A percentile compares a stretch with the other conserved stretches of the same genome.
Evolutionary conservation across 1,284 basidiomycete species (phyloP).

Genomic region (Vanrija humicola): DNA sequence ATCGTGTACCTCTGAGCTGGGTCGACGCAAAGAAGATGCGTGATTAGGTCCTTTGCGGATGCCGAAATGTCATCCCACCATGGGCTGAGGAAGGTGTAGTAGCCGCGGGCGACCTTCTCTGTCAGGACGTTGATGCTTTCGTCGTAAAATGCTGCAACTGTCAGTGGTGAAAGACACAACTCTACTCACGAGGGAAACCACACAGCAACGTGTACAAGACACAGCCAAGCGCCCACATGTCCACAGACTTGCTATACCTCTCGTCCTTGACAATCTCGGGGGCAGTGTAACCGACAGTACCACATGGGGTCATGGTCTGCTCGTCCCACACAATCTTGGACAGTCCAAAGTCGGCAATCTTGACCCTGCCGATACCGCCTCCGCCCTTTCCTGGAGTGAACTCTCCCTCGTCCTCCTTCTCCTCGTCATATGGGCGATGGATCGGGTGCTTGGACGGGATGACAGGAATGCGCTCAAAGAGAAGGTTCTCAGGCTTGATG

Average conservation of each 20-base stretch:
- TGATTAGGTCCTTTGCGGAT: conserved; percentile 90
- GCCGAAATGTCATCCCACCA: conserved; percentile 98
- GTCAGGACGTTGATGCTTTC: conserved; percentile 98
- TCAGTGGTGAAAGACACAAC: not conserved
- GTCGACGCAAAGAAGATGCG: conserved; percentile 92
- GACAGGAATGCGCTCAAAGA: conserved; percentile 92
- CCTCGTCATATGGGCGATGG: conserved; percentile 90
- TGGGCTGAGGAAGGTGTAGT: conserved; percentile 97
- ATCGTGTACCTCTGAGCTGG: conserved; percentile 94
- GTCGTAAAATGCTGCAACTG: conserved; percentile 77
- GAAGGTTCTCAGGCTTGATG: conserved; percentile 97
- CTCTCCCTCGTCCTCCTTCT: conserved; percentile 98
- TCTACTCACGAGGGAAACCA: conserved; percentile 71
- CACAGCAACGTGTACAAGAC: conserved; percentile 98
- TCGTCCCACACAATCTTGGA: conserved; percentile 99
- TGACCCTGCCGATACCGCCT: conserved; percentile 95
- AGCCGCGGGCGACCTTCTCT: conserved; percentile 94
- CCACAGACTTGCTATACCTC: conserved; percentile 95
- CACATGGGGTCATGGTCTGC: conserved; percentile 98
- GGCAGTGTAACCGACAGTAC: conserved; percentile 98
- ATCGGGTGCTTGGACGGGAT: conserved; percentile 75
- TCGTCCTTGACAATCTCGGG: conserved; percentile 99
- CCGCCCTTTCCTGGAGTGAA: conserved; percentile 88
- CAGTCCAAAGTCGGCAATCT: conserved; percentile 98
- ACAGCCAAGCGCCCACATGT: conserved; percentile 99